Evolutionary conservation across 176 grass and related monocot species (phyloP).

Genomic region (Lolium multiflorum): DNA sequence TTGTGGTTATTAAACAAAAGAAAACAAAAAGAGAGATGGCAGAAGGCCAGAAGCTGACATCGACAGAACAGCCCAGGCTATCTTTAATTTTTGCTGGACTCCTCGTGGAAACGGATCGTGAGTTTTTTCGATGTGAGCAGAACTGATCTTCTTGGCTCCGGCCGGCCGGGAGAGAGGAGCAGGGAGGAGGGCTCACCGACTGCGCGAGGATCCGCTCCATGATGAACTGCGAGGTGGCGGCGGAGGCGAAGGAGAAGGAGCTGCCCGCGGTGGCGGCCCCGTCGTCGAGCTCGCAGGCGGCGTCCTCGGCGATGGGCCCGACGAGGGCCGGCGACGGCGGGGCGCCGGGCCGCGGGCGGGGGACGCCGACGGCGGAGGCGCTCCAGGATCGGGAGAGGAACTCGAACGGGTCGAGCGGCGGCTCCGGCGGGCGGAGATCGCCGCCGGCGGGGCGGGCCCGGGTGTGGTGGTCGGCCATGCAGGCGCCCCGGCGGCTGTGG

Average conservation of each 20-base stretch:
- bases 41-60: constrained; percentile 17
- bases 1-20: not conserved
- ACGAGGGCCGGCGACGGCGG: constrained; percentile 37
- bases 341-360: constrained; percentile 27
- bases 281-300: constrained; percentile 72
- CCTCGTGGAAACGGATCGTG: not conserved
- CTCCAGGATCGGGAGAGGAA: constrained; percentile 94
- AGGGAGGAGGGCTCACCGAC: constrained; percentile 49
- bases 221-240: constrained; percentile 95
- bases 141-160: not conserved
- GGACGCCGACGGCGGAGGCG: constrained; percentile 65
- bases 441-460: constrained; percentile 32
- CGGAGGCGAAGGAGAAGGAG: constrained; percentile 96
- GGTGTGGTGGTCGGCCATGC: constrained; percentile 49
- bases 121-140: not conserved
- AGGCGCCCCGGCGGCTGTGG: not conserved
- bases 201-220: constrained; percentile 99
- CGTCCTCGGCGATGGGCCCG: constrained; percentile 73
- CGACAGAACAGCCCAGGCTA: not conserved
- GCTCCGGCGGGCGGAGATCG: constrained; percentile 64
- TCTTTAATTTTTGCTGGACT: not conserved
- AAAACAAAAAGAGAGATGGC: not conserved
- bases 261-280: constrained; percentile 53
- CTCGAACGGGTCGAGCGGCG: constrained; percentile 77
- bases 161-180: not conserved